Evolutionary conservation across 768 basidiomycete genomes (phyloP), one percentile per base, ranked within the genome.

Genomic region (Trametes cubensis): DNA sequence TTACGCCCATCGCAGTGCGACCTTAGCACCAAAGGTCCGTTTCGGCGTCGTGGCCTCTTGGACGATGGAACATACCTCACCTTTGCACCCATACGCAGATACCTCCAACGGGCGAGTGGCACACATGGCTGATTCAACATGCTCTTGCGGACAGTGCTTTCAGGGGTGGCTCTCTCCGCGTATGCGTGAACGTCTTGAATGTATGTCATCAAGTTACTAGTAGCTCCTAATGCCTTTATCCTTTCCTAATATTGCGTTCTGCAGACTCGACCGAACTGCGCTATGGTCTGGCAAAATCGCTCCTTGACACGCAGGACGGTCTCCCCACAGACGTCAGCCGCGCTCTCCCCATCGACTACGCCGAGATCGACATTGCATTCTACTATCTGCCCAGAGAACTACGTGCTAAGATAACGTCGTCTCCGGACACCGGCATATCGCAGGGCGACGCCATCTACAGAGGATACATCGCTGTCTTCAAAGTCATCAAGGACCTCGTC

Each of bases 391-490:
- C 63, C 11, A 17, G 13, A 0, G 54, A 44, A 4, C 48, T 64
- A 1, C 63, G 63, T 38, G 42, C 26, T 8, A 55, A 64, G 63
- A 64, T 64, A 23, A 52, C 44, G 6, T 51, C 61, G 11, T 58
- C 41, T 18, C 26, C 28, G 26, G 11, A 21, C 20, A 49, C 40
- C 13, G 50, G 17, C 2, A 15, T 34, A 17, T 17, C 42, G 15
- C 41, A 23, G n/a, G 58, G 58, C 3, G 63, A 64, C 26, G 58
- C 71, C 17, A 70, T 74, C 48, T 74, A 73, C 55, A 59, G 69
- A 25, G 74, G 73, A 21, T 72, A 71, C 64, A 63, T 67, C 42
- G 61, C 62, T 41, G 68, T 74, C n/a, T 58, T 74, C 46, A 26
- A 63, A 15, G 64, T 46, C 15, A 69, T 71, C 55, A 58, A 56